Conservation (phyloP, 2,329 filamentous ascomycete genomes). For the Venturia nashicola region DNA sequence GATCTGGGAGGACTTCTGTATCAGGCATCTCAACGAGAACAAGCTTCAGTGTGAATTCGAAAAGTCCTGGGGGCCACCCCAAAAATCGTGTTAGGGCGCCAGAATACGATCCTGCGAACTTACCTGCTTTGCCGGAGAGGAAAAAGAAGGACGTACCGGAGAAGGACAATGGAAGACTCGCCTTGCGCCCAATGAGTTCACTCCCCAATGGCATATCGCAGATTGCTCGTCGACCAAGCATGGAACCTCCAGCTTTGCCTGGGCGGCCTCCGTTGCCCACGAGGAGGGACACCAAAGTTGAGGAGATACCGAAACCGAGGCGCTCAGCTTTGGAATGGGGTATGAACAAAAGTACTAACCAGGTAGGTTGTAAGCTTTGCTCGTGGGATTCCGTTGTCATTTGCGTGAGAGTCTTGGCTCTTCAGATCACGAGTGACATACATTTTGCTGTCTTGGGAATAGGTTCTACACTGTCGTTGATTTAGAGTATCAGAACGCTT, state of each 20-base stretch:
- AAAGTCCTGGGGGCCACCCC: slow-evolving; percentile 19
- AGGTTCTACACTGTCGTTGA: neutral
- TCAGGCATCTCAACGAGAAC: slow-evolving; percentile 5
- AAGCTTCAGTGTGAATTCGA: slow-evolving; percentile 33
- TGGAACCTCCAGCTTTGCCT: slow-evolving; percentile 14
- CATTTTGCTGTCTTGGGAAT: neutral
- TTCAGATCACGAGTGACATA: neutral
- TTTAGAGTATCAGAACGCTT: neutral
- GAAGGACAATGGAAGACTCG: slow-evolving; percentile 24
- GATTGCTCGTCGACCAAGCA: slow-evolving; percentile 11
- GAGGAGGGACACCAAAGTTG: slow-evolving; percentile 13
- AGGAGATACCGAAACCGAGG: slow-evolving; percentile 18
- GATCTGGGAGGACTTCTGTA: slow-evolving; percentile 2
- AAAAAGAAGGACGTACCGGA: slow-evolving; percentile 27
- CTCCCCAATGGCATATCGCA: slow-evolving; percentile 13
- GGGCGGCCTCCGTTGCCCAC: slow-evolving; percentile 19
- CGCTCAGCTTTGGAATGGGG: slow-evolving; percentile 35
- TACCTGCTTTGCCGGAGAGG: slow-evolving; percentile 44
- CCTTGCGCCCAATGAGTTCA: slow-evolving; percentile 25
- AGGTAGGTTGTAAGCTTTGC: neutral
- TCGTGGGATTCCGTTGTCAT: neutral
- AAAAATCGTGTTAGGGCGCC: slow-evolving; percentile 37
- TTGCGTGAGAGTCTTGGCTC: neutral
- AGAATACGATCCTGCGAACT: slow-evolving; percentile 40
- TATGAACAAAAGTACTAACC: slow-evolving; percentile 26